These are phyloP conservation scores for Penicillium sumatraense DNA, from an alignment of 2,329 filamentous ascomycete species.

Conservation along the genomic window DNA sequence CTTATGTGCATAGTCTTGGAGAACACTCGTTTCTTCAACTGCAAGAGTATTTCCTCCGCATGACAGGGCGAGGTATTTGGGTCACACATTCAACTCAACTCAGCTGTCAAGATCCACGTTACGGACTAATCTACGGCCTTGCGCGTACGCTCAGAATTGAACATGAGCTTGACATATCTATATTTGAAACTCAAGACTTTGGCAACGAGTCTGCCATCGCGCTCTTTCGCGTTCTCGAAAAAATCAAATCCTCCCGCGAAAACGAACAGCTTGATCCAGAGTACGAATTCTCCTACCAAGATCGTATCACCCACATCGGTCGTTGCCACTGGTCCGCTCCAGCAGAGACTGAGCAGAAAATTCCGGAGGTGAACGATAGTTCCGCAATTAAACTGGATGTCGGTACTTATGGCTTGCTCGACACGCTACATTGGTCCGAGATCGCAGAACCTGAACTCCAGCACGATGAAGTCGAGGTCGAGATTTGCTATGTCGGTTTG, in stretches of 20 bases:
- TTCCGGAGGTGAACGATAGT: neutral
- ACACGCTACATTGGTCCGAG: conserved; percentile 9
- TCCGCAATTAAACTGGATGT: neutral
- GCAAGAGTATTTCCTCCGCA: neutral
- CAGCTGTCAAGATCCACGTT: conserved; percentile 12
- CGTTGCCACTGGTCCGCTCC: conserved; percentile 11
- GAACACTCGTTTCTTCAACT: neutral
- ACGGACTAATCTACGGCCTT: conserved; percentile 14
- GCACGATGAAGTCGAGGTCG: conserved; percentile 13
- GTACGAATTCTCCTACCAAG: conserved; percentile 1
- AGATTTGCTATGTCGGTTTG: conserved; percentile 18
- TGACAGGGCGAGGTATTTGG: conserved; percentile 4
- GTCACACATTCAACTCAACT: conserved; percentile 8
- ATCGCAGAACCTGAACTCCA: neutral
- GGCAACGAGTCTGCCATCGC: neutral
- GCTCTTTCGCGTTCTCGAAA: conserved; percentile 3
- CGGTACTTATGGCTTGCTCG: conserved; percentile 3
- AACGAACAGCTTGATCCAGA: conserved; percentile 12
- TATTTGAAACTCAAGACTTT: conserved; percentile 14
- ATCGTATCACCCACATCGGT: conserved; percentile 12
- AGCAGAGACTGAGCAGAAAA: neutral
- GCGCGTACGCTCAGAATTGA: conserved; percentile 15
- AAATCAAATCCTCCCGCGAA: neutral
- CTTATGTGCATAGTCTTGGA: neutral
- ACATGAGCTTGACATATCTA: conserved; percentile 9